Percentiles rank a stretch among this genome's conserved stretches.
Conservation (phyloP, 345 rosid genomes). For the Conringia planisiliqua region DNA sequence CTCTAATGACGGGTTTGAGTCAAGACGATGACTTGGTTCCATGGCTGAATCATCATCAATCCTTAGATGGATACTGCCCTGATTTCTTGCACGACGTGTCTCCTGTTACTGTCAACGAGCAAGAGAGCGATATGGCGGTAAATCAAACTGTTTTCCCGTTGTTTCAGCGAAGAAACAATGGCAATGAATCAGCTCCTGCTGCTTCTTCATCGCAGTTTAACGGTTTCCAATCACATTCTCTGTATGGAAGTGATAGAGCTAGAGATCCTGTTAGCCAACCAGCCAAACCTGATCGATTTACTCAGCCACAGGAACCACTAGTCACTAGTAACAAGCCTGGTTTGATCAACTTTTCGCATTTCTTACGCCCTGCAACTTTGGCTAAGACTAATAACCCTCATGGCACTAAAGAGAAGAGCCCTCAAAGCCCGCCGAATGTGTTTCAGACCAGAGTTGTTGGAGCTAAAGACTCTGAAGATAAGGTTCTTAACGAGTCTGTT, state of each 20-base stretch:
- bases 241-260: constrained; percentile 41
- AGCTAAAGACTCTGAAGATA: constrained; percentile 35
- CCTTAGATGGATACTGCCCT: constrained; percentile 51
- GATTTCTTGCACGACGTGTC: constrained; percentile 60
- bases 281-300: constrained; percentile 33
- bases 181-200: constrained; percentile 34
- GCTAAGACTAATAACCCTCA: constrained; percentile 41
- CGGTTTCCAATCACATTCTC: constrained; percentile 36
- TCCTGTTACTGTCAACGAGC: constrained; percentile 49
- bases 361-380: constrained; percentile 53
- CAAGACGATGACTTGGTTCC: constrained; percentile 67
- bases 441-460: constrained; percentile 38
- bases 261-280: constrained; percentile 27
- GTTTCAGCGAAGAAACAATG: constrained; percentile 32
- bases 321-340: constrained; percentile 36
- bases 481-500: constrained; percentile 34
- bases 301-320: constrained; percentile 44
- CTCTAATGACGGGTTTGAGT: constrained; percentile 47
- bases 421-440: constrained; percentile 30
- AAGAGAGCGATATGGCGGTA: constrained; percentile 8
- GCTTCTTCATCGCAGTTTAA: constrained; percentile 34
- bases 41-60: constrained; percentile 54
- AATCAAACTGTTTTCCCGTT: constrained; percentile 39
- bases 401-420: constrained; percentile 33
- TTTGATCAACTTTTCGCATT: constrained; percentile 58